Base-by-base conservation (phyloP, 345 rosid genomes). In the Rhodamnia rubescens region DNA sequence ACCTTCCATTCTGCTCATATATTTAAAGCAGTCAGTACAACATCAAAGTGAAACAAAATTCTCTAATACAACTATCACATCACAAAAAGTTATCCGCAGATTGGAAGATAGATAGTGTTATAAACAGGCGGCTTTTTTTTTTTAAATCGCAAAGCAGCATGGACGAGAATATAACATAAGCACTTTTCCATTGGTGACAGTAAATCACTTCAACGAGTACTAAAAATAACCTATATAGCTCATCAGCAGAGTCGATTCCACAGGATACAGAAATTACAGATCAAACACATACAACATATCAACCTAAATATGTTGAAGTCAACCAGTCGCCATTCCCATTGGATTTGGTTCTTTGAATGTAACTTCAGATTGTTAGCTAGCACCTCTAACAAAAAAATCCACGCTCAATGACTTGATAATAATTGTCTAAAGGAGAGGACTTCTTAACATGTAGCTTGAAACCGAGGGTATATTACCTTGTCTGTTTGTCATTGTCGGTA, bases 401-500 rank as follows among this genome's bases (percentile, higher is more conserved):
- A 29, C 1, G 1, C 47, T 18, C 13, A 36, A 36, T 36, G 24
- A 69, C 47, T 9, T 16, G 80, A 69, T 18, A 36, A 69, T 36
- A 69, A 36, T 69, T 52, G 44, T 82, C 42, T 51, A 53, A 52
- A 52, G 10, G 49, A 82, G 26, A 44, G 9, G 8, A 53, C 12
- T 27, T 27, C 57, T 51, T 51, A 85, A 52, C 80, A 22, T 22
- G 83, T 14, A 81, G 58, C 82, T 27, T n/a, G 14, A 21, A 81
- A 54, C 83, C 16, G n/a, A 82, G 49, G 44, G 50, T 82, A 84
- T 42, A 55, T 83, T 89, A 95, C 99, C 99, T 95, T 5, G 99
- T 97, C 91, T 95, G 98, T 87, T 95, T 97, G 89, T 97, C 99
- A 86, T 97, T 97, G 90, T 97, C 99, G 44, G 99, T 97, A 83